A percentile compares a stretch with the other conserved stretches of the same genome.
phyloP scores from a whole-genome alignment of 2,329 filamentous ascomycete genomes.

The Phialophora macrospora region DNA sequence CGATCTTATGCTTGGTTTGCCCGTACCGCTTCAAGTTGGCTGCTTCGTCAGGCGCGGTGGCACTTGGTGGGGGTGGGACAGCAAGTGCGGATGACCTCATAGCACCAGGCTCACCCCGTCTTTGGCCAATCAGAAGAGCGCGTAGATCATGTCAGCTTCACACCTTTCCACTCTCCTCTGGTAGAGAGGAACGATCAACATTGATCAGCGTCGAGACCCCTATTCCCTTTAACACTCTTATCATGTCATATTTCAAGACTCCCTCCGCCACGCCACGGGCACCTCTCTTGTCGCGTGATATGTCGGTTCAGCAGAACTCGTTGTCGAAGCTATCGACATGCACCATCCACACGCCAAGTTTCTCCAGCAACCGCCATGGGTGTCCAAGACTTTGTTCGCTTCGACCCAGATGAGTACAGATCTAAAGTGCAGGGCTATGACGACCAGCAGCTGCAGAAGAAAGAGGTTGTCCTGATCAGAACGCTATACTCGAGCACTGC shows the following conservation, averaged over 20 bases:
- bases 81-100: neutral
- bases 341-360: neutral
- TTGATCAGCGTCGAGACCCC: conserved; percentile 1
- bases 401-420: conserved; percentile 15
- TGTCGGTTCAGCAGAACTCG: neutral
- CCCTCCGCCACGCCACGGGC: neutral
- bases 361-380: conserved; percentile 11
- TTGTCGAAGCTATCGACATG: neutral
- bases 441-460: conserved; percentile 13
- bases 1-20: neutral
- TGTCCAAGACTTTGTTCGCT: conserved; percentile 18
- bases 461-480: conserved; percentile 16
- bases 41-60: neutral
- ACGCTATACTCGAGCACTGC: conserved; percentile 13
- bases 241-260: neutral
- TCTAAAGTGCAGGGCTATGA: neutral
- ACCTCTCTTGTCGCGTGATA: neutral
- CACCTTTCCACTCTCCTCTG: neutral
- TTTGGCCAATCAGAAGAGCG: neutral
- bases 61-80: neutral
- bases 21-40: neutral
- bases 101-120: neutral
- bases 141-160: neutral
- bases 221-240: neutral
- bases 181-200: neutral